phyloP scores from a whole-genome alignment of 805 yeast genomes.

The Lipomyces chichibuensis region DNA sequence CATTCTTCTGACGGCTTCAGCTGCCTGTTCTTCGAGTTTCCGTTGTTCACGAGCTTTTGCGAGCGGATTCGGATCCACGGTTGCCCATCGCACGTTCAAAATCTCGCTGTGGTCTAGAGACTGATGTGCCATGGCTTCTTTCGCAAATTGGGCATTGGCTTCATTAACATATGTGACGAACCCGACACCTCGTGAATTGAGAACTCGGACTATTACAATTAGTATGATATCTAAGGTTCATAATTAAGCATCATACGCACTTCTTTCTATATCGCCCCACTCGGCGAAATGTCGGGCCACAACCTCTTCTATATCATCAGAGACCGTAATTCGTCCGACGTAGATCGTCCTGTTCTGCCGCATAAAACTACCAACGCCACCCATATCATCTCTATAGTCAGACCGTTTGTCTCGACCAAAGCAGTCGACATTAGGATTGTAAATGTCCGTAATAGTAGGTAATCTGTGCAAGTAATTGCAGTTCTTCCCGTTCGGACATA shows the following conservation, averaged over 20 bases:
- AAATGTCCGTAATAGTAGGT: constrained; percentile 63
- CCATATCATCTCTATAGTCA: constrained; percentile 88
- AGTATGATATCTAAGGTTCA: neutral
- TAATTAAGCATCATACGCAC: constrained; percentile 1
- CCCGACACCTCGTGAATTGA: constrained; percentile 68
- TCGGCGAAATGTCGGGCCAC: constrained; percentile 60
- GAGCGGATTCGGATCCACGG: constrained; percentile 79
- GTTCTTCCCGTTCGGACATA: constrained; percentile 69
- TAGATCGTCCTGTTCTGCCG: constrained; percentile 73
- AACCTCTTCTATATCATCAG: constrained; percentile 49
- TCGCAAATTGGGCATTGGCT: constrained; percentile 86
- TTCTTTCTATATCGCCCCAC: constrained; percentile 74
- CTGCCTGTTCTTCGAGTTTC: constrained; percentile 55
- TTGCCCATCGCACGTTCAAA: constrained; percentile 81
- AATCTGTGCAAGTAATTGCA: constrained; percentile 80
- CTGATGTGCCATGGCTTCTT: constrained; percentile 91
- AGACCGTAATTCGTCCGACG: constrained; percentile 61
- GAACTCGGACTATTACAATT: constrained; percentile 50
- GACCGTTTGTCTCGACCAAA: constrained; percentile 88
- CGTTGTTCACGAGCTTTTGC: constrained; percentile 57
- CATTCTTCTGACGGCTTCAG: constrained; percentile 47
- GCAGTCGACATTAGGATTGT: constrained; percentile 74
- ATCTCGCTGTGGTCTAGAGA: constrained; percentile 68
- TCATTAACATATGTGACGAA: constrained; percentile 74
- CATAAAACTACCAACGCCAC: constrained; percentile 84